These are phyloP conservation scores for Prototheca wickerhamii DNA, from an alignment of 163 green algal species.

Conservation along the genomic window DNA sequence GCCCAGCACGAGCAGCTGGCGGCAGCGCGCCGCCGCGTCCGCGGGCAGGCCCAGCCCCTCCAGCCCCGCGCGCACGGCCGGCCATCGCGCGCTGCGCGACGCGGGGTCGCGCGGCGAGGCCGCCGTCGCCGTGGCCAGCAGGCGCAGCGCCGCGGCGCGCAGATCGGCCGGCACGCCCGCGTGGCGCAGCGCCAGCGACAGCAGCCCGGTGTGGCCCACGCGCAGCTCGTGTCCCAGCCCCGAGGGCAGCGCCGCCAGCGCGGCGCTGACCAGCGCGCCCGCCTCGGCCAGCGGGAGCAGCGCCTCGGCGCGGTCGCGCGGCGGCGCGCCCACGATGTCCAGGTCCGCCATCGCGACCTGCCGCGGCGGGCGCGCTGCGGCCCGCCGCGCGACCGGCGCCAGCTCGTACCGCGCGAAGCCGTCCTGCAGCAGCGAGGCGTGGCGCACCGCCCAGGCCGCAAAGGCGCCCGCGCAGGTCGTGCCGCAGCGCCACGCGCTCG, in stretches of 20 bases:
- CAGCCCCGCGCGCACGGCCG: conserved; percentile 41
- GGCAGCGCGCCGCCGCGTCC: conserved; percentile 37
- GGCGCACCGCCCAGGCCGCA: conserved; percentile 50
- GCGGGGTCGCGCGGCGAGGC: conserved; percentile 21
- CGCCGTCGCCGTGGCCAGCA: conserved; percentile 33
- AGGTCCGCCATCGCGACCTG: conserved; percentile 58
- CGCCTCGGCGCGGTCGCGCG: background rate
- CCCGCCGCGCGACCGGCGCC: conserved; percentile 36
- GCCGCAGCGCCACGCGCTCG: conserved; percentile 36
- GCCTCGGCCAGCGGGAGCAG: conserved; percentile 19
- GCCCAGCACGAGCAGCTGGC: conserved; percentile 42
- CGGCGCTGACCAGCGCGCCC: conserved; percentile 26
- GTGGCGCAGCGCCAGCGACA: conserved; percentile 29
- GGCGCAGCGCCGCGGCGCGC: conserved; percentile 20
- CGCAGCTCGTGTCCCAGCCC: conserved; percentile 52
- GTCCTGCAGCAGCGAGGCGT: conserved; percentile 28
- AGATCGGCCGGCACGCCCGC: conserved; percentile 24
- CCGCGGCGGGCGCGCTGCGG: conserved; percentile 32
- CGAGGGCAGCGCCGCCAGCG: conserved; percentile 48
- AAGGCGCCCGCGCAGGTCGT: conserved; percentile 69
- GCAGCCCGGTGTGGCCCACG: conserved; percentile 49
- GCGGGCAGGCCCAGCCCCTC: conserved; percentile 46
- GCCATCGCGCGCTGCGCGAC: conserved; percentile 37
- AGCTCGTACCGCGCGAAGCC: conserved; percentile 58
- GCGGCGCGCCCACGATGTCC: conserved; percentile 38